Percentiles rank a stretch among this genome's conserved stretches.
Evolutionary conservation across 2,329 filamentous ascomycete genomes (phyloP).

Genomic region (Didymella pinodella): DNA sequence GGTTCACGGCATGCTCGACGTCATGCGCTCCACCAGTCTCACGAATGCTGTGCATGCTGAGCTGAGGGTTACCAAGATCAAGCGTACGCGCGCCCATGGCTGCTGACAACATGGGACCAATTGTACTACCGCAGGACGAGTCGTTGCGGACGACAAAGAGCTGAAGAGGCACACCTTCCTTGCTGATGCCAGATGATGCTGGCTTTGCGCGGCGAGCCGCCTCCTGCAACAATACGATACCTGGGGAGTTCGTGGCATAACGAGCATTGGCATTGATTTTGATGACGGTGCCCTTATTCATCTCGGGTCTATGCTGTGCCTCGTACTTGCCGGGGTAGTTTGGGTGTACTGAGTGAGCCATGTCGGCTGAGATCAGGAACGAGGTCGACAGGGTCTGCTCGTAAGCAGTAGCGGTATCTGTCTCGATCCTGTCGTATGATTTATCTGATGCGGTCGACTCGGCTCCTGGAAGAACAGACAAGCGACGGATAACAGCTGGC

Average conservation of each 20-base stretch:
- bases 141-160: conserved; percentile 97
- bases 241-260: conserved; percentile 95
- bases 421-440: conserved; percentile 69
- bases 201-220: conserved; percentile 70
- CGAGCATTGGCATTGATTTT: conserved; percentile 98
- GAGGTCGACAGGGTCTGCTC: conserved; percentile 92
- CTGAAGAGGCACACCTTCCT: conserved; percentile 82
- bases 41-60: conserved; percentile 96
- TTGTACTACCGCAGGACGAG: conserved; percentile 92
- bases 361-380: conserved; percentile 94
- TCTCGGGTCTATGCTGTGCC: conserved; percentile 85
- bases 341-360: conserved; percentile 95
- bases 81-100: conserved; percentile 86
- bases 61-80: conserved; percentile 91
- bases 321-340: conserved; percentile 96
- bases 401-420: conserved; percentile 76
- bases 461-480: conserved; percentile 77
- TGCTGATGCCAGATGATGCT: conserved; percentile 55
- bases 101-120: conserved; percentile 94
- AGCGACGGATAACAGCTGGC: conserved; percentile 82
- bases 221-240: conserved; percentile 91
- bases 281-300: conserved; percentile 96
- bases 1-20: conserved; percentile 81
- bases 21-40: conserved; percentile 91
- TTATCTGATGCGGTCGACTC: conserved; percentile 64